A percentile compares a stretch with the other conserved stretches of the same genome.
Conservation (phyloP, 441 rosid species). For the Gossypium gossypioides region DNA sequence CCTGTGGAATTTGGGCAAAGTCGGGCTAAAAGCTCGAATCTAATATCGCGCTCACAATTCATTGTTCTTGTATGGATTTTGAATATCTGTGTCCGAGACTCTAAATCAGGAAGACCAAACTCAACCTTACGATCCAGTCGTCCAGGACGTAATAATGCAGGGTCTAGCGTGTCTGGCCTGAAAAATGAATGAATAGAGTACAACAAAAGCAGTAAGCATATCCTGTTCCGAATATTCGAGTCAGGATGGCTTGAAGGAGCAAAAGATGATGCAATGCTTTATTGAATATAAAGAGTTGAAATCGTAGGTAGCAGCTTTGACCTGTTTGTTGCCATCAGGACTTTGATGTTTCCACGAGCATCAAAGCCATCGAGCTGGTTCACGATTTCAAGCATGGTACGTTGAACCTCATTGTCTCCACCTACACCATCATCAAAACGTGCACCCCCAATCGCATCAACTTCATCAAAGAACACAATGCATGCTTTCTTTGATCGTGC, state of each 20-base stretch:
- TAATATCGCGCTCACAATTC: conserved; percentile 84
- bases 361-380: conserved; percentile 97
- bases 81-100: conserved; percentile 82
- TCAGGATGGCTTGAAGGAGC: neutral
- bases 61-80: conserved; percentile 90
- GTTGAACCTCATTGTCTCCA: conserved; percentile 93
- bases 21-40: conserved; percentile 85
- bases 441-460: conserved; percentile 97
- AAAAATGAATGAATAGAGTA: neutral
- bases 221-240: neutral
- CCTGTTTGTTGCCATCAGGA: conserved; percentile 98
- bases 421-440: conserved; percentile 97
- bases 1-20: conserved; percentile 94
- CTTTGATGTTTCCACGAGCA: conserved; percentile 95
- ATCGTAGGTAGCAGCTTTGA: conserved; percentile 9
- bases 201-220: neutral
- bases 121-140: conserved; percentile 90
- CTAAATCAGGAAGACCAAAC: conserved; percentile 88
- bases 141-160: conserved; percentile 87
- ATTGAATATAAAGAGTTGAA: neutral
- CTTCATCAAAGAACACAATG: conserved; percentile 87
- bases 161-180: conserved; percentile 92
- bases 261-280: neutral
- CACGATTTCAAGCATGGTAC: conserved; percentile 96
- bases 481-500: conserved; percentile 95